These are phyloP conservation scores for Phytopythium chamaehyphon DNA, from an alignment of 352 stramenopile species.

Conservation along the genomic window DNA sequence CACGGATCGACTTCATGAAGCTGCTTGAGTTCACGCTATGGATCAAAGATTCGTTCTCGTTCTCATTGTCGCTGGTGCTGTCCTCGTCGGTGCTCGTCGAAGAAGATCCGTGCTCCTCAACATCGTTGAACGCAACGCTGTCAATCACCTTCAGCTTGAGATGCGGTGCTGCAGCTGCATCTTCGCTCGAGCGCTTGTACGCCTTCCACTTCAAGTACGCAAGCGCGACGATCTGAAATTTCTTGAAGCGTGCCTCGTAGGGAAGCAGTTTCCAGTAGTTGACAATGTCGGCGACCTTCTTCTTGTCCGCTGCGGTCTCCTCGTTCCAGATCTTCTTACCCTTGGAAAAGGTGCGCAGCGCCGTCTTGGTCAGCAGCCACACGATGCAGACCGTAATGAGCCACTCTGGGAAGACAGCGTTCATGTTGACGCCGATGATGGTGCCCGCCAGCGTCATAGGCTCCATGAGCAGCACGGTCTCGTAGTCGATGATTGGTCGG, in stretches of 20 bases:
- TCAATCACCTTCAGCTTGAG: slow-evolving; percentile 36
- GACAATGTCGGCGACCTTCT: slow-evolving; percentile 43
- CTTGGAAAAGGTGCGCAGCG: slow-evolving; percentile 58
- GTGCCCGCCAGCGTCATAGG: slow-evolving; percentile 83
- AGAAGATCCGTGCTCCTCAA: slow-evolving; percentile 20
- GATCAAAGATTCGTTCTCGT: slow-evolving; percentile 56
- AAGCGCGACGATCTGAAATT: slow-evolving; percentile 58
- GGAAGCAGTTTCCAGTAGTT: slow-evolving; percentile 67
- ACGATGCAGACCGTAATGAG: slow-evolving; percentile 80
- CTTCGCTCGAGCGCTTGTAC: slow-evolving; percentile 38
- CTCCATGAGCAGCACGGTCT: slow-evolving; percentile 83
- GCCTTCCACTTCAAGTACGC: slow-evolving; percentile 73
- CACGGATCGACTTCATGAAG: slow-evolving; percentile 3
- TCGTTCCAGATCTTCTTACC: slow-evolving; percentile 68
- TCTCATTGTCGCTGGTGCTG: slow-evolving; percentile 33
- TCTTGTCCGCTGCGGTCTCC: slow-evolving; percentile 44
- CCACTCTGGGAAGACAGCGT: slow-evolving; percentile 80
- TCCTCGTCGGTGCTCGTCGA: slow-evolving; percentile 31
- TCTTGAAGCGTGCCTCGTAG: slow-evolving; percentile 61
- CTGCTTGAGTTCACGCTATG: slow-evolving; percentile 11
- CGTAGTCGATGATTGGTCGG: slow-evolving; percentile 77
- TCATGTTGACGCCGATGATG: slow-evolving; percentile 86
- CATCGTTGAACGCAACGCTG: slow-evolving; percentile 14
- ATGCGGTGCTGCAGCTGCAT: slow-evolving; percentile 6
- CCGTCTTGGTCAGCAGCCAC: slow-evolving; percentile 68